phyloP scores from a whole-genome alignment of 2,329 filamentous ascomycete genomes.

The Furcasterigmium sp. region DNA sequence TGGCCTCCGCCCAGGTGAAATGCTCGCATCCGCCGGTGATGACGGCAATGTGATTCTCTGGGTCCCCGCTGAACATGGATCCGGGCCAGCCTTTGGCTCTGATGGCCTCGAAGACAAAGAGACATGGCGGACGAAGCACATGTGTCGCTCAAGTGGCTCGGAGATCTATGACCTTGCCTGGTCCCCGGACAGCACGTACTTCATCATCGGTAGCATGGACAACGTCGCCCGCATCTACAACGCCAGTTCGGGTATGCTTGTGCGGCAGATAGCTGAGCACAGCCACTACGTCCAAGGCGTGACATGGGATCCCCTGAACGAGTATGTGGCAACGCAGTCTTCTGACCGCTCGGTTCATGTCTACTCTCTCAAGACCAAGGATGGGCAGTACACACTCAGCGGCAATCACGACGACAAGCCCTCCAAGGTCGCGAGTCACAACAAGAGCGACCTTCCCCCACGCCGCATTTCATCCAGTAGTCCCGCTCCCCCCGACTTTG shows the following conservation, averaged over 20 bases:
- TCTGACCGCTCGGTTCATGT: constrained; percentile 98
- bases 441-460: constrained; percentile 84
- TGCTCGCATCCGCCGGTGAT: constrained; percentile 90
- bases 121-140: constrained; percentile 93
- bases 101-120: constrained; percentile 91
- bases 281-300: constrained; percentile 98
- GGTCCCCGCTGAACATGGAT: constrained; percentile 76
- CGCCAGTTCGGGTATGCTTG: constrained; percentile 76
- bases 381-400: constrained; percentile 81
- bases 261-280: constrained; percentile 93
- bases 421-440: constrained; percentile 73
- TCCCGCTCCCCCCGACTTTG: constrained; percentile 81
- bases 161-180: constrained; percentile 98
- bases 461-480: constrained; percentile 87
- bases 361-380: constrained; percentile 92
- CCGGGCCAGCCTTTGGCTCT: constrained; percentile 66
- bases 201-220: constrained; percentile 99
- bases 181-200: constrained; percentile 95
- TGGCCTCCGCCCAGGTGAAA: constrained; percentile 62
- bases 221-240: constrained; percentile 98
- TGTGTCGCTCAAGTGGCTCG: constrained; percentile 90
- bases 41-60: constrained; percentile 96
- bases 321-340: constrained; percentile 96
- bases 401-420: constrained; percentile 58
- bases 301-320: constrained; percentile 95